Conservation (phyloP, 2,329 filamentous ascomycete genomes). For the Cladophialophora exuberans region DNA sequence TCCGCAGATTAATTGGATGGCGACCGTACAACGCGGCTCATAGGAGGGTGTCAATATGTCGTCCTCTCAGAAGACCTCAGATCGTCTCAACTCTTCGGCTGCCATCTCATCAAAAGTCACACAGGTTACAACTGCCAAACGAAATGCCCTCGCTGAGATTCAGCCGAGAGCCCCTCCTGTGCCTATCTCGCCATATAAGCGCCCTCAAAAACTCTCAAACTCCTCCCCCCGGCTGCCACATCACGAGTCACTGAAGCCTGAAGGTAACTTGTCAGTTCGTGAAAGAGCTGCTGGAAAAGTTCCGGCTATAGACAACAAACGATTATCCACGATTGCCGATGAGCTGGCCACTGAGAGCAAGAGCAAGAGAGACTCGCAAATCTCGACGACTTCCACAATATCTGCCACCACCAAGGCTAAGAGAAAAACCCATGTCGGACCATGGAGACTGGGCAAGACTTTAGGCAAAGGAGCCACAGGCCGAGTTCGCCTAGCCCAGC, state of each 20-base stretch:
- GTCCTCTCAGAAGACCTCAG: slow-evolving; percentile 14
- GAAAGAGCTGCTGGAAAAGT: slow-evolving; percentile 16
- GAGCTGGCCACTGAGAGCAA: slow-evolving; percentile 52
- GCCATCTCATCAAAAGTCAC: slow-evolving; percentile 11
- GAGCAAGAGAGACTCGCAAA: slow-evolving; percentile 50
- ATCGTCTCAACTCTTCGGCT: neutral
- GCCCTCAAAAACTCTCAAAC: slow-evolving; percentile 9
- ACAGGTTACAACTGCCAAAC: slow-evolving; percentile 13
- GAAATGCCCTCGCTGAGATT: slow-evolving; percentile 28
- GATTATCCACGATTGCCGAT: slow-evolving; percentile 55
- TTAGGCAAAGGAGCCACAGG: slow-evolving; percentile 89
- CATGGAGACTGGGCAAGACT: slow-evolving; percentile 89
- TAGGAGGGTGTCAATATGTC: slow-evolving; percentile 23
- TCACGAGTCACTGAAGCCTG: slow-evolving; percentile 37
- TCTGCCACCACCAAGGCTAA: slow-evolving; percentile 52
- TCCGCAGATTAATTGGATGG: slow-evolving; percentile 4
- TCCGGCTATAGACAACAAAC: slow-evolving; percentile 50
- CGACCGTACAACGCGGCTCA: neutral
- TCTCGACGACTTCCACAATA: slow-evolving; percentile 22
- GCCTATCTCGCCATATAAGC: slow-evolving; percentile 5
- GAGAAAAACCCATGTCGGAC: slow-evolving; percentile 78
- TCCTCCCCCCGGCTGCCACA: slow-evolving; percentile 30
- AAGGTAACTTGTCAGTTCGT: slow-evolving; percentile 30
- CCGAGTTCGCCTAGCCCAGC: slow-evolving; percentile 81
- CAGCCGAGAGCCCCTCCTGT: slow-evolving; percentile 26